phyloP scores from a whole-genome alignment of 352 stramenopile genomes.

The Plasmopara viticola region DNA sequence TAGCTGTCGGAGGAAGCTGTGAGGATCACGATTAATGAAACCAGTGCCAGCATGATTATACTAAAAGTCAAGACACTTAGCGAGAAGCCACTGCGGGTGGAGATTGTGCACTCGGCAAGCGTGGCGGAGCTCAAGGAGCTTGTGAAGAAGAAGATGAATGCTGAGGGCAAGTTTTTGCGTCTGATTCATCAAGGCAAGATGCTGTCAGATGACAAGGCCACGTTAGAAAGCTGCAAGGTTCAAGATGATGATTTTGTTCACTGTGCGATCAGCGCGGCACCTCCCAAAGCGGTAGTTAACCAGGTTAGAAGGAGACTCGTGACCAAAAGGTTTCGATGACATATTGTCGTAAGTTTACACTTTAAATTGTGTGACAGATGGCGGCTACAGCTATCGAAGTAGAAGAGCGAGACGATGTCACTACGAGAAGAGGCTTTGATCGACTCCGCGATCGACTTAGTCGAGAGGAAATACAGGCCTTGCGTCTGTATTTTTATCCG shows the following conservation, averaged over 20 bases:
- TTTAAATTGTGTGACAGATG: constrained; percentile 12
- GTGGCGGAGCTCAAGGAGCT: constrained; percentile 71
- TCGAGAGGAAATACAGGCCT: constrained; percentile 77
- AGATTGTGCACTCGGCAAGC: constrained; percentile 52
- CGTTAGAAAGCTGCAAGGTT: constrained; percentile 64
- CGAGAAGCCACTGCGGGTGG: constrained; percentile 76
- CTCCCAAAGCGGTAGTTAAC: constrained; percentile 69
- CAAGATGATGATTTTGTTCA: constrained; percentile 83
- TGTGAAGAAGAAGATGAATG: constrained; percentile 67
- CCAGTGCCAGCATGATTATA: constrained; percentile 41
- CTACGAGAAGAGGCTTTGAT: constrained; percentile 63
- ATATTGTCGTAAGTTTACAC: too few relatives aligned
- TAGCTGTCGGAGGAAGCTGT: constrained; percentile 44
- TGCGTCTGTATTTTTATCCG: constrained; percentile 83
- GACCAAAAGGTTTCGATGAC: background rate
- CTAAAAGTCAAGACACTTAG: constrained; percentile 84
- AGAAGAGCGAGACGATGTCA: constrained; percentile 56
- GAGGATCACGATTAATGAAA: constrained; percentile 49
- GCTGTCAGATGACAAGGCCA: constrained; percentile 77
- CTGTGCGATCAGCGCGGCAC: constrained; percentile 75
- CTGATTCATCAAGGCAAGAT: constrained; percentile 87
- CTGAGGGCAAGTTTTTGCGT: constrained; percentile 78
- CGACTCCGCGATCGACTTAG: constrained; percentile 74
- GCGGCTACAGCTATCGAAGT: constrained; percentile 30
- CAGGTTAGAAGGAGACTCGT: constrained; percentile 46